Evolutionary conservation across 768 basidiomycete species (phyloP).

Genomic region (Tremella mesenterica): DNA sequence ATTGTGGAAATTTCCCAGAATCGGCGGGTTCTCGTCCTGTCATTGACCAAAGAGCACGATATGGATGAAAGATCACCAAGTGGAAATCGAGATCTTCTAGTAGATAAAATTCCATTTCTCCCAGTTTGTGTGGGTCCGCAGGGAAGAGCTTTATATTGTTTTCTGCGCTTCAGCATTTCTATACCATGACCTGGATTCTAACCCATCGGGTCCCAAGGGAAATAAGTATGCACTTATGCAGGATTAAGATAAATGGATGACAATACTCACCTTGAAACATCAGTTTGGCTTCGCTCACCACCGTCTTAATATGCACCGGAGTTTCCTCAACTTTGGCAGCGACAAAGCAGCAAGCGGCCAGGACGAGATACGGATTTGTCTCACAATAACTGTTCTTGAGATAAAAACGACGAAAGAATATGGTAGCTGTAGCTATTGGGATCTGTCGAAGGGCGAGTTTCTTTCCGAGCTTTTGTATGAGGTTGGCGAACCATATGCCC

Average conservation of each 20-base stretch:
- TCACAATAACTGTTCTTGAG: slow-evolving; percentile 91
- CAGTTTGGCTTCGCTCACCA: slow-evolving; percentile 69
- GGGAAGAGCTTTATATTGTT: slow-evolving; percentile 73
- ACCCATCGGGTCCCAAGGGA: too few relatives aligned
- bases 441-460: slow-evolving; percentile 74
- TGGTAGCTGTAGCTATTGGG: slow-evolving; percentile 83
- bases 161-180: slow-evolving; percentile 39
- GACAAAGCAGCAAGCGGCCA: slow-evolving; percentile 87
- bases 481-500: slow-evolving; percentile 76
- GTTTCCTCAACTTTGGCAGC: slow-evolving; percentile 96
- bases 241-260: too few relatives aligned
- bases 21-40: slow-evolving; percentile 56
- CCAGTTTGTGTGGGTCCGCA: slow-evolving; percentile 78
- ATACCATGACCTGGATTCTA: background rate
- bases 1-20: slow-evolving; percentile 43
- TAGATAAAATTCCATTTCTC: slow-evolving; percentile 99
- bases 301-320: slow-evolving; percentile 85
- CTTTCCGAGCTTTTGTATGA: slow-evolving; percentile 75
- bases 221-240: too few relatives aligned
- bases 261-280: slow-evolving; percentile 51
- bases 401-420: slow-evolving; percentile 96
- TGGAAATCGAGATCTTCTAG: slow-evolving; percentile 95
- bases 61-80: slow-evolving; percentile 86
- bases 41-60: slow-evolving; percentile 72
- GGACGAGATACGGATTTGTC: slow-evolving; percentile 87